Percentiles rank a stretch among this genome's conserved stretches.
Conservation (phyloP, 2,329 filamentous ascomycete species). For the Colletotrichum shisoi region DNA sequence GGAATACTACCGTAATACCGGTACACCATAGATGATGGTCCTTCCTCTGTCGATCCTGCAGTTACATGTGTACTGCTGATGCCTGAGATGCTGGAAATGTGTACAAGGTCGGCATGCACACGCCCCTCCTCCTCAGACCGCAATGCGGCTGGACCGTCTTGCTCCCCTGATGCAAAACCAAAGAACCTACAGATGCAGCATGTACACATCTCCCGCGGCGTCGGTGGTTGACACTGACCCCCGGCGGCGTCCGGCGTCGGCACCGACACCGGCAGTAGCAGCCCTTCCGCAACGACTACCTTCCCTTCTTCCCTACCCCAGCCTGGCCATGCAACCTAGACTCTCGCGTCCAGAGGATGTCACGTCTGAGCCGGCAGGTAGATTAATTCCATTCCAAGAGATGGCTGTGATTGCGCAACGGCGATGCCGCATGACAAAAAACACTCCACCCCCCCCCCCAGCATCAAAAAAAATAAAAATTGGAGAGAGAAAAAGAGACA, state of each 20-base stretch:
- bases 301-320: background rate
- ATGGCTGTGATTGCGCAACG: background rate
- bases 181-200: background rate
- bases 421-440: background rate
- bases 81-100: background rate
- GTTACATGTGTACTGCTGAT: background rate
- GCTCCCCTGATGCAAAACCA: background rate
- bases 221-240: conserved; percentile 8
- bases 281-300: background rate
- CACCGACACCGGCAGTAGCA: conserved; percentile 3
- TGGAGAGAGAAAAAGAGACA: too few relatives aligned
- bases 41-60: background rate
- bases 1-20: background rate
- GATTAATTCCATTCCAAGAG: background rate
- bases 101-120: background rate
- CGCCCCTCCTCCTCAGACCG: background rate
- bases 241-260: conserved; percentile 8
- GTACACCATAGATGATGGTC: background rate
- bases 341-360: background rate
- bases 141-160: background rate
- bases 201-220: background rate
- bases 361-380: background rate
- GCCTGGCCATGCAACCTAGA: too few relatives aligned
- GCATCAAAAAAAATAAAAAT: too few relatives aligned
- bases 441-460: too few relatives aligned